Evolutionary conservation across 768 basidiomycete species (phyloP).

Genomic region (Tephrocybe sp.): DNA sequence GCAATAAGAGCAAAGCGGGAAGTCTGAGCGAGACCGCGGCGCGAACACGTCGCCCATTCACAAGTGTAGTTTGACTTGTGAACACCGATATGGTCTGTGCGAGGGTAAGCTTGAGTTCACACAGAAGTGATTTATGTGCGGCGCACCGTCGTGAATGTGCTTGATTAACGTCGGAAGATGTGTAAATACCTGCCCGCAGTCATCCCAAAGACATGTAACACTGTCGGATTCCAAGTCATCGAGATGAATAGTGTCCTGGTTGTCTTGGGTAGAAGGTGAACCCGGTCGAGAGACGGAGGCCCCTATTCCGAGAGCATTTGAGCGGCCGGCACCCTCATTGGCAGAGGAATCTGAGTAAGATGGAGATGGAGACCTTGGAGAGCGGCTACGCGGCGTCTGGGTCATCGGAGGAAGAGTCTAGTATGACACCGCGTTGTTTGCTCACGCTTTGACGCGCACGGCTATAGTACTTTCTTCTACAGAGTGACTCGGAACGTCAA

Average conservation of each 20-base stretch:
- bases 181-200: conserved; percentile 72
- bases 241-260: conserved; percentile 13
- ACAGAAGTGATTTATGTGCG: neutral
- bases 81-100: conserved; percentile 74
- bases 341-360: conserved; percentile 30
- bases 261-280: conserved; percentile 11
- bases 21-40: conserved; percentile 81
- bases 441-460: too few relatives aligned
- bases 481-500: too few relatives aligned
- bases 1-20: conserved; percentile 89
- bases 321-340: conserved; percentile 22
- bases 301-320: conserved; percentile 13
- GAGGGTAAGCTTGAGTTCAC: neutral
- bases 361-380: conserved; percentile 15
- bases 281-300: conserved; percentile 13
- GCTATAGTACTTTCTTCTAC: too few relatives aligned
- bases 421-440: conserved; percentile 15
- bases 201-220: conserved; percentile 83
- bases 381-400: conserved; percentile 5
- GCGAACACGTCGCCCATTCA: conserved; percentile 82
- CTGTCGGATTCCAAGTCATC: conserved; percentile 40
- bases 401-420: conserved; percentile 6
- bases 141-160: conserved; percentile 80
- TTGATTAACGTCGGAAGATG: conserved; percentile 75
- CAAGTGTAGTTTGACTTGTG: conserved; percentile 87